phyloP scores from a whole-genome alignment of 352 stramenopile species.

The Globisporangium cederbergense region DNA sequence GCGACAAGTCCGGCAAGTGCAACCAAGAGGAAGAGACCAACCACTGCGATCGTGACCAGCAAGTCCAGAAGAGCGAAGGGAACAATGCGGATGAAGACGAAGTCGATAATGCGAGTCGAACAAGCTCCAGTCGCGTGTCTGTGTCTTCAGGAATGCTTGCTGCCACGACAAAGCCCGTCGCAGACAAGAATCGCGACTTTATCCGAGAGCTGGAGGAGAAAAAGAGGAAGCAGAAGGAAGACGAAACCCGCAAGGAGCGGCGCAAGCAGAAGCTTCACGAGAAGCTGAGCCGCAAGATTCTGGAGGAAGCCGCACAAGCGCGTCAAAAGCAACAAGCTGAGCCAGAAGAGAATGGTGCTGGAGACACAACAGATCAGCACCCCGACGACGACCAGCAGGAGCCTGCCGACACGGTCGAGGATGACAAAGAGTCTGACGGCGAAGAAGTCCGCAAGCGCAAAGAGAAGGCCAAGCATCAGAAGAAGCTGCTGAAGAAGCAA shows the following conservation, averaged over 20 bases:
- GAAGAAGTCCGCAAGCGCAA: conserved; percentile 23
- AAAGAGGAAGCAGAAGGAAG: conserved; percentile 61
- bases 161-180: neutral
- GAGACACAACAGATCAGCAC: conserved; percentile 7
- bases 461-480: conserved; percentile 39
- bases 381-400: conserved; percentile 4
- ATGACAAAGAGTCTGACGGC: conserved; percentile 19
- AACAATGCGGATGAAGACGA: conserved; percentile 27
- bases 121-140: conserved; percentile 16
- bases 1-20: conserved; percentile 10
- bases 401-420: conserved; percentile 13
- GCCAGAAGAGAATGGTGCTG: conserved; percentile 21
- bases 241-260: conserved; percentile 35
- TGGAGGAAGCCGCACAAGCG: conserved; percentile 37
- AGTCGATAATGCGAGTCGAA: conserved; percentile 14
- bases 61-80: conserved; percentile 11
- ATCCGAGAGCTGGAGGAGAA: conserved; percentile 74
- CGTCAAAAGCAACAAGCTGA: conserved; percentile 25
- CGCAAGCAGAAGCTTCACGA: conserved; percentile 58
- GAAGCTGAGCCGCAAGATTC: conserved; percentile 53
- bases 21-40: conserved; percentile 42
- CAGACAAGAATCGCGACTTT: conserved; percentile 62
- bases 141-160: conserved; percentile 16
- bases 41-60: conserved; percentile 9
- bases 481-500: conserved; percentile 56